Evolutionary conservation across 148 eudicot species (phyloP), one percentile per base, ranked within the genome.

Genomic region (Silene conica): DNA sequence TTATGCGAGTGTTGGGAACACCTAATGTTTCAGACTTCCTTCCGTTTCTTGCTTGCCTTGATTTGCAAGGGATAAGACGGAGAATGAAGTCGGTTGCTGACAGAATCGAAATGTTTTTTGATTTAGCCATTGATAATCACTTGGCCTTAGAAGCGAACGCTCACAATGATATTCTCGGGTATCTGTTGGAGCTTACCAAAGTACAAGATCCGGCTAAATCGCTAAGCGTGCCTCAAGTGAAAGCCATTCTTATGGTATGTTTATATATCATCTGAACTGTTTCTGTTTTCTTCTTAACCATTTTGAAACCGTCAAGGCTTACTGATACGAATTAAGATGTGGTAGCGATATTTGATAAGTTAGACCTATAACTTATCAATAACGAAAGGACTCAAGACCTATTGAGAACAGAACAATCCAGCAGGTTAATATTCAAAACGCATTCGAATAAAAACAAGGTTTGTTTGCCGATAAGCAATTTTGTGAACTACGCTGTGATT

Each of bases 1-100:
- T 58, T 12, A 9, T 74, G 5, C 48, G 38, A 3, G 26, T 82
- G 3, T 4, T 83, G 22, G 82, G 54, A 19, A 73, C 52, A 55
- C 85, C 87, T 6, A 88, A 86, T 59, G 20, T 88, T 16, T 86
- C 86, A 4, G 89, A 88, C 66, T 75, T 80, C 41, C 84, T 82
- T 20, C 89, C 89, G 0, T 38, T 46, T 6, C 77, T 88, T 34
- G 84, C 84, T 68, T 59, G 73, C 72, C 82, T 78, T 45, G 64
- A 66, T 69, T 78, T 85, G 2, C 70, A 85, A 28, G 80, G 72
- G 63, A 57, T 87, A 48, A 66, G 46, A 70, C 67, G 60, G 31
- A 59, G 56, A 60, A 77, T 67, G 78, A 76, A 76, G 73, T 41
- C 10, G 50, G n/a, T 75, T 3, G 23, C 65, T 62, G 69, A 56